Base-by-base conservation (phyloP, 2,329 filamentous ascomycete species). In the Torrubiella hemipterigena region DNA sequence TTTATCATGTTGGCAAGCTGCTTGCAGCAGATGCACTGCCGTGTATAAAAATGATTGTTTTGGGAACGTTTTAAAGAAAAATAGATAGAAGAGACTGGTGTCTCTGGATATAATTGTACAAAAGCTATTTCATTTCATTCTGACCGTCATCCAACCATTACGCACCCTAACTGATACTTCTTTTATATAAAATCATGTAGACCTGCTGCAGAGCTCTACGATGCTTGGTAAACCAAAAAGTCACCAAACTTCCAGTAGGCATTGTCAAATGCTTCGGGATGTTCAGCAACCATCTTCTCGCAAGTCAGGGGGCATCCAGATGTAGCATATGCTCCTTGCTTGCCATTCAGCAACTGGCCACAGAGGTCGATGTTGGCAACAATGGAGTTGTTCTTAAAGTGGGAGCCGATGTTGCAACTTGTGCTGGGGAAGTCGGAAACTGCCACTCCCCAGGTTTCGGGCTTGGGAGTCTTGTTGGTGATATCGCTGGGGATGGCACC, bases 331-430 rank as follows among this genome's bases (percentile, higher is more conserved):
- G 55, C 51, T 4, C n/a, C n/a, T n/a, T n/a, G n/a, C n/a, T n/a
- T n/a, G n/a, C 52, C 55, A 27, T 65, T 64, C 4, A 66, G 67
- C 40, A 70, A 58, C 24, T 66, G 50, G 1, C 76, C 77, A 40
- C 76, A 81, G 7, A 81, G 52, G 47, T 76, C 69, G 38, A 80
- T 78, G 43, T 81, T 78, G 25, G 65, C 65, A 39, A 80, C 64
- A 41, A 81, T 79, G 40, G 70, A 75, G 48, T 77, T 67, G 43
- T 80, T 81, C 32, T 52, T 59, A 49, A 81, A 80, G 44, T 78
- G 72, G 4, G 54, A 57, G 6, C 51, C 49, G 30, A 80, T 70
- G 36, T 74, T 55, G 52, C 76, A 81, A 27, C 67, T 50, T 0
- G 75, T 80, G 41, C 56, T 63, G 11, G 77, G 77, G 47, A 80